Evolutionary conservation across 805 yeast genomes (phyloP), one percentile per base, ranked within the genome.

Genomic region (Hanseniaspora lindneri): DNA sequence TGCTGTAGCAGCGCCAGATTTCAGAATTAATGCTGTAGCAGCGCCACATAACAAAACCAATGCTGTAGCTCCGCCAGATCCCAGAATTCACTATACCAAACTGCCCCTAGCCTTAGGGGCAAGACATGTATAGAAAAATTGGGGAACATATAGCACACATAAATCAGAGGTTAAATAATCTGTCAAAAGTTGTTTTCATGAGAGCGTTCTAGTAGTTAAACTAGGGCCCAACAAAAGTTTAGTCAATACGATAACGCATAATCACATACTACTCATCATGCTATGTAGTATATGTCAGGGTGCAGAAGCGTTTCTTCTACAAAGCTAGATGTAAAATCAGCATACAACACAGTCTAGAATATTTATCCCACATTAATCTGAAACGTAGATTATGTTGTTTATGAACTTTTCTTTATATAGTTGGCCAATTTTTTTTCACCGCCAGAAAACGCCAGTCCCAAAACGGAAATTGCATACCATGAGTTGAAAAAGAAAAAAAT

Each of bases 241-340:
- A 41, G 47, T 60, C 64, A 60, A 61, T 54, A 61, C 65, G 65
- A 61, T 61, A 61, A 61, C 65, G 65, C 65, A 61, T 61, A 56
- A 42, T 27, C 42, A 39, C 20, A 49, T 52, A 51, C 42, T 54
- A 51, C 52, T 58, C 60, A 54, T 54, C 56, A 50, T 51, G 24
- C 40, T 30, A 40, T 29, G 34, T 41, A 39, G 44, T 41, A 52
- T 41, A 35, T 42, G 44, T 41, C 50, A n/a, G 46, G 5, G 32
- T 30, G 27, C 35, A 2, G 16, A n/a, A 20, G 8, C 11, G 8
- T 27, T 27, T 17, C n/a, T 13, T 30, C 5, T 30, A 13, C n/a
- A 30, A 13, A 13, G 6, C n/a, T 30, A 9, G 29, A 27, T 27
- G 8, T 27, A 27, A 9, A 9, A 9, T 27, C 8, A 11, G 29